phyloP scores from a whole-genome alignment of 176 grass and related monocot genomes.

The Saccharum officinarum region DNA sequence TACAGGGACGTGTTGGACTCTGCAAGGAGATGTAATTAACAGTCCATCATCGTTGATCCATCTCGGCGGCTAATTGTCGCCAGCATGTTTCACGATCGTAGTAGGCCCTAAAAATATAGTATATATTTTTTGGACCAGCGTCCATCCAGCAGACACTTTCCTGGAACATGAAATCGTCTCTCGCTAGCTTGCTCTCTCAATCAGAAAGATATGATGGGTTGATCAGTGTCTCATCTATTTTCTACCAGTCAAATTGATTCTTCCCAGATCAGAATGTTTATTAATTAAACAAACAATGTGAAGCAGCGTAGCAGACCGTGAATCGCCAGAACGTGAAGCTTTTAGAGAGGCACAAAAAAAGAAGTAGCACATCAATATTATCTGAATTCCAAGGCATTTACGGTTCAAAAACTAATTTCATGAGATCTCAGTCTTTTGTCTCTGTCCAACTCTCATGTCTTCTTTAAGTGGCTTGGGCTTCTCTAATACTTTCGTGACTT shows the following conservation, averaged over 20 bases:
- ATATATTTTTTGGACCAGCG: not conserved
- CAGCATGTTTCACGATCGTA: slow-evolving; percentile 8
- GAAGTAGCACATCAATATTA: no score
- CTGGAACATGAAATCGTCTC: not conserved
- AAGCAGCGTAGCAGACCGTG: no score
- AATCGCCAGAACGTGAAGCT: no score
- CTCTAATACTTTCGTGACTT: no score
- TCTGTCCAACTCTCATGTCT: no score
- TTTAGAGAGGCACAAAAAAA: no score
- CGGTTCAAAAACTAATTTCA: no score
- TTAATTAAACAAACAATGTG: not conserved
- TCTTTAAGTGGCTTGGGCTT: no score
- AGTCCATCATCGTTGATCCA: not conserved
- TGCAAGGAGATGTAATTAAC: not conserved
- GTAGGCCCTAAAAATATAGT: not conserved
- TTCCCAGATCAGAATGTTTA: not conserved
- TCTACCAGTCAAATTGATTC: not conserved
- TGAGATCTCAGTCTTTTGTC: no score
- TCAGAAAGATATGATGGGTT: not conserved
- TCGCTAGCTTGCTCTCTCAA: not conserved
- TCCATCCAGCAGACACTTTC: not conserved
- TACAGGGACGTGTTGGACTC: not conserved
- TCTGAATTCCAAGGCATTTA: no score
- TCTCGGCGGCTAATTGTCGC: slow-evolving; percentile 15
- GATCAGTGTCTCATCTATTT: not conserved